Conservation (phyloP, 2,329 filamentous ascomycete species). For the Rachicladosporium sp. region DNA sequence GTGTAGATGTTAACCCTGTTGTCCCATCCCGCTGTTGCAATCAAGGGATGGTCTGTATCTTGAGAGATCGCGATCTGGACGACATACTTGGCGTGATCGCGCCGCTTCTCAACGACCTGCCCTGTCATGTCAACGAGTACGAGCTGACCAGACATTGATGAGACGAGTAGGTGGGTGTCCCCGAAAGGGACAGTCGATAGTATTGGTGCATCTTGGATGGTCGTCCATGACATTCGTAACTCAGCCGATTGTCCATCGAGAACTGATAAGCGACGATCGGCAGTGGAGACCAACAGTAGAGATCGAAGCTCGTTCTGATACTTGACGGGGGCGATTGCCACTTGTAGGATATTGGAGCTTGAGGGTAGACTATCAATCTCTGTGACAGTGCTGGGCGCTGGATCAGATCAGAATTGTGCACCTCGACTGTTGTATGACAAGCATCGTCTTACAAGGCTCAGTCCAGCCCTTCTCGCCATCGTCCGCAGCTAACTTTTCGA, state of each 20-base stretch:
- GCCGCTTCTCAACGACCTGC: conserved; percentile 34
- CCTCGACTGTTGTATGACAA: too few relatives aligned
- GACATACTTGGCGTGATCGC: conserved; percentile 48
- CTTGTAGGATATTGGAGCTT: conserved; percentile 41
- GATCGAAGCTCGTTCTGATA: conserved; percentile 2
- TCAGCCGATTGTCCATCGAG: conserved; percentile 26
- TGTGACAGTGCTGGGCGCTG: conserved; percentile 35
- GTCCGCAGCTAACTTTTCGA: conserved; percentile 42
- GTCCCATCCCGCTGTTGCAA: conserved; percentile 52
- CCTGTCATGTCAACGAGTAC: conserved; percentile 33
- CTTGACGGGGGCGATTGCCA: conserved; percentile 19
- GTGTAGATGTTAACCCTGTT: conserved; percentile 42
- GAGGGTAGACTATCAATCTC: conserved; percentile 32
- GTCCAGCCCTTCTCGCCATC: conserved; percentile 34
- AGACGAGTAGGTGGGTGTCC: conserved; percentile 36
- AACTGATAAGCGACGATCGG: conserved; percentile 38
- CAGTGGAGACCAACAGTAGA: conserved; percentile 32
- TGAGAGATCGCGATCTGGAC: conserved; percentile 38
- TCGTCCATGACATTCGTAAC: conserved; percentile 25
- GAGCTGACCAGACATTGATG: conserved; percentile 48
- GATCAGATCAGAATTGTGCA: not conserved
- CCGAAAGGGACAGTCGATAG: conserved; percentile 37
- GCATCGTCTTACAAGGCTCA: conserved; percentile 27
- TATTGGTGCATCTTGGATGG: conserved; percentile 40
- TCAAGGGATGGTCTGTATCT: conserved; percentile 20